These are phyloP conservation scores for Sclerotinia subarctica DNA, from an alignment of 2,329 filamentous ascomycete species.

Conservation along the genomic window DNA sequence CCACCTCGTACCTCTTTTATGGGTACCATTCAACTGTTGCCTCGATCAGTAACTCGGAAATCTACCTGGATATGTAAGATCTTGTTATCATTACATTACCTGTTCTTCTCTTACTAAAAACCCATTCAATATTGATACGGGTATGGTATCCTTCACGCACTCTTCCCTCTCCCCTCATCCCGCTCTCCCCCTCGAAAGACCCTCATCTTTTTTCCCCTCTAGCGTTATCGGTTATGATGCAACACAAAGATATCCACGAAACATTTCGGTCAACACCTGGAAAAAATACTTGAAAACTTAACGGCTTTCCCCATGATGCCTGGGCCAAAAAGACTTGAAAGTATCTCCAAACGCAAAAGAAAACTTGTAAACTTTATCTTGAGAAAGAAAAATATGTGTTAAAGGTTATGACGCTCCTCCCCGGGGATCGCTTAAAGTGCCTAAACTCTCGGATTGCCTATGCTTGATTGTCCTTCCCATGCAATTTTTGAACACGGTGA, in stretches of 20 bases:
- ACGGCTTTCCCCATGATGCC: constrained; percentile 4
- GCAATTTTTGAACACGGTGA: constrained; percentile 18
- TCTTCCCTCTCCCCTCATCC: too few species aligned
- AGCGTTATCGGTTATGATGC: constrained; percentile 14
- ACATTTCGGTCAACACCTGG: constrained; percentile 1
- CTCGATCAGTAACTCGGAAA: too few species aligned
- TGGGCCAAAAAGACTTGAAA: not conserved
- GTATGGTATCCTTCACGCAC: not conserved
- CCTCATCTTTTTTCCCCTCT: constrained; percentile 1
- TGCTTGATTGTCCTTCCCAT: constrained; percentile 16
- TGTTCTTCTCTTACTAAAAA: too few species aligned
- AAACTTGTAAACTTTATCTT: not conserved
- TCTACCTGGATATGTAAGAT: too few species aligned
- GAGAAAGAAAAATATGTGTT: constrained; percentile 6
- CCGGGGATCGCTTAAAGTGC: constrained; percentile 11
- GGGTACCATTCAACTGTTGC: too few species aligned
- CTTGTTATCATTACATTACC: too few species aligned
- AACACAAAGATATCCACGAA: constrained; percentile 17
- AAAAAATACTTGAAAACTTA: not conserved
- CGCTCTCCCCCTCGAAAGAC: not conserved
- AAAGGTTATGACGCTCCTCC: constrained; percentile 5
- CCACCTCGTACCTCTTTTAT: too few species aligned
- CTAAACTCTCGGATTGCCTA: constrained; percentile 9
- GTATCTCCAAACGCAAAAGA: constrained; percentile 2
- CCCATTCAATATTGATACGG: too few species aligned